Base-by-base conservation (phyloP, 225 moss, liverwort and hornwort genomes). In the Pseudisothecium myosuroides region DNA sequence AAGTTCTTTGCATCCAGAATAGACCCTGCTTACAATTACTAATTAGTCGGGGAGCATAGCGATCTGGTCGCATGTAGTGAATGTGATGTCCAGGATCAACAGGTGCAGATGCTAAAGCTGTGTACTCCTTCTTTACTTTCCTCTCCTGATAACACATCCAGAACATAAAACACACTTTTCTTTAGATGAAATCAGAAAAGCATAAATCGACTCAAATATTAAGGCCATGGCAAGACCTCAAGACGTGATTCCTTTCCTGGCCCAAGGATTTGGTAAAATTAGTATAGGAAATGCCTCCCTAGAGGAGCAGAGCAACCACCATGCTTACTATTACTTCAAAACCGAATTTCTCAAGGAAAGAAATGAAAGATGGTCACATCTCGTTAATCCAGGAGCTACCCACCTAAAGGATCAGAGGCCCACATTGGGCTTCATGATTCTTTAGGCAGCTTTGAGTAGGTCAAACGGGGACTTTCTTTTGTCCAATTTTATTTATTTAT, bases 71-170 rank as follows among this genome's bases (percentile, higher is more conserved):
- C 97, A 99, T 99, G 67, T 92, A 96, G 83, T 97, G 96, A 88
- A 93, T 90, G 63, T 96, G 91, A 60, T 90, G 93, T 84, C 95
- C 97, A 83, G 88, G 82, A 82, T 92, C 84, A 74, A 99, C 91
- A 58, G 94, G 94, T 83, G 95, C 95, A 86, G 96, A 94, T 92
- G 99, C 93, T 89, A 99, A 90, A 54, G 97, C 96, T 28, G 90
- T 90, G 77, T 99, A 99, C 76, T 94, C 91, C 88, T 99, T 99
- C 89, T 94, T 94, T n/a, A 99, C 99, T 93, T 96, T 95, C 83
- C 95, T 95, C 54, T 99, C 97, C 98, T 98, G 95, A 88, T 85
- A 61, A 71, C 79, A 73, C 76, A 81, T 34, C 28, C 73, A 89
- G 27, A 87, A 61, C 74, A 87, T 39, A 39, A 58, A 81, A 52